Base-by-base conservation (phyloP, 768 basidiomycete genomes). In the Harrya chromipes region DNA sequence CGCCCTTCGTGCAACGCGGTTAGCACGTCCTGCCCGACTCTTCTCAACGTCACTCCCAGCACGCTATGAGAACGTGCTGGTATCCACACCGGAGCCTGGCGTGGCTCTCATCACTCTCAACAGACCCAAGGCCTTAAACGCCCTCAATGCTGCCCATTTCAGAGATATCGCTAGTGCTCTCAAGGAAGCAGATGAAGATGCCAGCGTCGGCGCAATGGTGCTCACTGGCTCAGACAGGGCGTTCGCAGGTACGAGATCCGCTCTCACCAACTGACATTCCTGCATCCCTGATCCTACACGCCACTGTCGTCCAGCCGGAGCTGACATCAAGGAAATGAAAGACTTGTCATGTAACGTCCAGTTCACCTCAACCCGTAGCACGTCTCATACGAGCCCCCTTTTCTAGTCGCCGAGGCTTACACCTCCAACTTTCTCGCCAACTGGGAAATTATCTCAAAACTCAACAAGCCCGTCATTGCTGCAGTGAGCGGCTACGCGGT, bases 251-350 rank as follows among this genome's bases (percentile, higher is more conserved):
- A 60, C 52, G 85, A 56, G 37, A 12, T 20, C 10, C 31, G 17
- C 39, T 36, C 26, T 43, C 1, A 36, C 4, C 6, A 26, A 31
- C 16, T 26, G 12, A 12, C 16, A 29, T 19, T 31, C 11, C 4
- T 24, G 41, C 20, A 19, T 33, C 4, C 12, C 41, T 24, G 36
- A 46, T 36, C 40, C 23, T 12, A 17, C 37, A 52, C 23, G 23
- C 48, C 29, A 13, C 20, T 31, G 31, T 38, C 38, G 16, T 57
- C 39, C 47, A 93, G 94, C 94, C 60, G 94, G 95, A 3, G 95
- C 95, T 19, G 95, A 99, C 70, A 97, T 99, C 72, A 97, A 97
- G 73, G 94, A 98, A 72, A 98, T 98, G 95, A 94, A 93, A 70
- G 90, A 94, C 72, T 94, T 94, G 71, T 74, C 84, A 51, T 97